Conservation (phyloP, 2,329 filamentous ascomycete species). For the Xylariaceae sp. region DNA sequence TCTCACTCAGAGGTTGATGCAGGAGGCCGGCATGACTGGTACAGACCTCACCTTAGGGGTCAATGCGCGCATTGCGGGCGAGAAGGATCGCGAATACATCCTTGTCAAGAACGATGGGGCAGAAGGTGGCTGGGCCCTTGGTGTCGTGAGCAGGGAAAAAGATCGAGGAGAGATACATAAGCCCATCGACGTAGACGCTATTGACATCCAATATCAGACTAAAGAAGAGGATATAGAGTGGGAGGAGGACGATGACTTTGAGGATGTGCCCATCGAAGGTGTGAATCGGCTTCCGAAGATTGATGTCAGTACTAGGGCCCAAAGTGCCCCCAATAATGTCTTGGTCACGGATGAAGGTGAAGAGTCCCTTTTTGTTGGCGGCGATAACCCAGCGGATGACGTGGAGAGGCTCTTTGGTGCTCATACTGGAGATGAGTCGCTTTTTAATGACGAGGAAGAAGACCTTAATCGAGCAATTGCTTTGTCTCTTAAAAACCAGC, state of each 20-base stretch:
- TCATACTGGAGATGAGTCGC: slow-evolving; percentile 36
- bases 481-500: slow-evolving; percentile 76
- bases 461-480: slow-evolving; percentile 84
- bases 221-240: slow-evolving; percentile 64
- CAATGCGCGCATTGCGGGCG: slow-evolving; percentile 75
- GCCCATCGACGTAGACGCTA: slow-evolving; percentile 87
- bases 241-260: slow-evolving; percentile 79
- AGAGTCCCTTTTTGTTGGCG: slow-evolving; percentile 63
- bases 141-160: slow-evolving; percentile 87
- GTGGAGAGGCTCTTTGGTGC: slow-evolving; percentile 32
- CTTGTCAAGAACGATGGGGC: slow-evolving; percentile 94
- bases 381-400: slow-evolving; percentile 30
- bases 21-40: slow-evolving; percentile 86
- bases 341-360: slow-evolving; percentile 48
- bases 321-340: slow-evolving; percentile 24
- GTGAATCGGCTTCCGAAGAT: slow-evolving; percentile 80
- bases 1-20: slow-evolving; percentile 92
- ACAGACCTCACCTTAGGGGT: slow-evolving; percentile 72
- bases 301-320: slow-evolving; percentile 33
- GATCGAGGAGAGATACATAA: slow-evolving; percentile 80
- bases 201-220: slow-evolving; percentile 61
- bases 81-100: slow-evolving; percentile 92
- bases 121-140: slow-evolving; percentile 94
- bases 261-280: slow-evolving; percentile 91
- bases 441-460: slow-evolving; percentile 54